A percentile compares a stretch with the other conserved stretches of the same genome.
phyloP scores from a whole-genome alignment of 257 asterid species.

The Ilex asprella region DNA sequence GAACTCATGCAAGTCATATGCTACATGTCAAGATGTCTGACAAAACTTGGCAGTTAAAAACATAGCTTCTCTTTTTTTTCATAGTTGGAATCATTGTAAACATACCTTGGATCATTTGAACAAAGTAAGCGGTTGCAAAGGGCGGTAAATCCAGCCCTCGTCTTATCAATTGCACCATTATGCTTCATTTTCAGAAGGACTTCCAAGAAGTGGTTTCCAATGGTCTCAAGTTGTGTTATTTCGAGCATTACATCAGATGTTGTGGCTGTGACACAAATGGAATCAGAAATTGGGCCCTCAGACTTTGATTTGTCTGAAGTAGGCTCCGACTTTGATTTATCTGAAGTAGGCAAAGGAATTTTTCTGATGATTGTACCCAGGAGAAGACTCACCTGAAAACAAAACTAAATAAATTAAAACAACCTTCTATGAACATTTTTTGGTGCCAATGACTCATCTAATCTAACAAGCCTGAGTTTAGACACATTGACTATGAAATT shows the following conservation, averaged over 20 bases:
- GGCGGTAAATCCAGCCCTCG: constrained; percentile 98
- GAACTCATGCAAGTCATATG: no score
- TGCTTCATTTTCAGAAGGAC: constrained; percentile 97
- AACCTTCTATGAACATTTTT: neutral
- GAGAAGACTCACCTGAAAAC: constrained; percentile 86
- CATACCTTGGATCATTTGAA: constrained; percentile 83
- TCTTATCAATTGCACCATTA: constrained; percentile 94
- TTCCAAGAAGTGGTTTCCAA: constrained; percentile 90
- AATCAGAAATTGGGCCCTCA: constrained; percentile 22
- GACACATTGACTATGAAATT: no score
- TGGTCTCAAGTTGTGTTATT: constrained; percentile 78
- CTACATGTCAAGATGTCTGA: no score
- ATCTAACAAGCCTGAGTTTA: neutral
- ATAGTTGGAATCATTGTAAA: neutral
- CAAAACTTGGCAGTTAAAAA: no score
- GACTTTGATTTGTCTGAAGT: constrained; percentile 43
- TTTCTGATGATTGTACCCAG: constrained; percentile 87
- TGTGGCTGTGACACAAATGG: constrained; percentile 16
- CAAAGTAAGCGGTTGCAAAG: constrained; percentile 95
- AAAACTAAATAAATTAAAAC: neutral
- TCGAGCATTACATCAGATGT: constrained; percentile 61
- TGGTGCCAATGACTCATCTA: neutral
- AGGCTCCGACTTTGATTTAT: constrained; percentile 31
- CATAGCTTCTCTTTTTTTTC: no score
- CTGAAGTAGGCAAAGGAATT: constrained; percentile 73